A percentile compares a stretch with the other conserved stretches of the same genome.
These are phyloP conservation scores for Exophiala calicioides DNA, from an alignment of 2,329 filamentous ascomycete genomes.

Conservation along the genomic window DNA sequence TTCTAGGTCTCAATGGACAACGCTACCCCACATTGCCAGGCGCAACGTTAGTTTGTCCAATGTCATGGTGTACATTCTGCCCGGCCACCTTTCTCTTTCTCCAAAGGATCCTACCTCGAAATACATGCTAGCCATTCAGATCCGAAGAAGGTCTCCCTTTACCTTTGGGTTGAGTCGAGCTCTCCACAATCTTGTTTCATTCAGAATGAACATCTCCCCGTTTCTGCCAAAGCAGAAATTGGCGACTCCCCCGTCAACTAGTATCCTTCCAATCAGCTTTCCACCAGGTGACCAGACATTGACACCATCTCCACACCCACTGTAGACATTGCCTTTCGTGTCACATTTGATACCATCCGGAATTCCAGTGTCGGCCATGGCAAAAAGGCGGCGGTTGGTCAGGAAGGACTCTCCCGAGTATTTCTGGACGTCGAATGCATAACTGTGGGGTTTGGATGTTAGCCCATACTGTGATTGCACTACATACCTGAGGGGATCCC, in stretches of 20 bases:
- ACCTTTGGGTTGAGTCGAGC: too few species aligned
- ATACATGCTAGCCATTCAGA: too few species aligned
- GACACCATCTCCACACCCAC: conserved; percentile 55
- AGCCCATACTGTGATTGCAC: too few species aligned
- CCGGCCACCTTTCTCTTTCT: too few species aligned
- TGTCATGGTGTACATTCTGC: too few species aligned
- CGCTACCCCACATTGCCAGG: too few species aligned
- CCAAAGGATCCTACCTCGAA: too few species aligned
- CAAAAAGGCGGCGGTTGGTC: conserved; percentile 54
- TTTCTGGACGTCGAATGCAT: conserved; percentile 42
- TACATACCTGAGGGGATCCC: too few species aligned
- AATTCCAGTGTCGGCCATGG: conserved; percentile 49
- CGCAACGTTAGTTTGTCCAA: too few species aligned
- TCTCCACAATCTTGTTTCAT: conserved; percentile 14
- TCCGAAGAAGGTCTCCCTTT: too few species aligned
- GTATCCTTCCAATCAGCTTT: conserved; percentile 58
- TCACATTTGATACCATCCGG: conserved; percentile 54
- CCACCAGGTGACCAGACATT: conserved; percentile 55
- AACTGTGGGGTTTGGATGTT: too few species aligned
- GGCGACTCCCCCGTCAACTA: conserved; percentile 46
- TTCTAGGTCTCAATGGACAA: too few species aligned
- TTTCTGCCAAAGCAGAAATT: conserved; percentile 51
- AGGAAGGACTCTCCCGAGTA: conserved; percentile 43
- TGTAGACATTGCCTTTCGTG: conserved; percentile 56
- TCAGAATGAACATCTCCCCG: conserved; percentile 14